These are phyloP conservation scores for Pichia cactophila DNA, from an alignment of 1,139 yeast genomes.

Conservation along the genomic window DNA sequence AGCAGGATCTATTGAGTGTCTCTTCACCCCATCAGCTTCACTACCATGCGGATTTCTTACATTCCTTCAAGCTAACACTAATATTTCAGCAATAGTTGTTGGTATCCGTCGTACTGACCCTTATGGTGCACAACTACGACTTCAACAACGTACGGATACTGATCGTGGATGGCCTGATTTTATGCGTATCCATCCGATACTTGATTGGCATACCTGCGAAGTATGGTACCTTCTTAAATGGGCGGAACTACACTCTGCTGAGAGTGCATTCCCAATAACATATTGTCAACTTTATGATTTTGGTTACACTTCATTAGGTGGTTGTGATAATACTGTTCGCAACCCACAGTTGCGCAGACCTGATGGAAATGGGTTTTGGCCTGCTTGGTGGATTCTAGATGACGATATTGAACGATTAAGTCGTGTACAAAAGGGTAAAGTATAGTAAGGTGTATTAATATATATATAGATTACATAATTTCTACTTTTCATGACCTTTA, in stretches of 20 bases:
- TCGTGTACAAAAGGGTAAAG: conserved; percentile 26
- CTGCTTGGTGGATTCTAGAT: conserved; percentile 59
- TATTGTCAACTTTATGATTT: conserved; percentile 67
- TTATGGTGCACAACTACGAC: conserved; percentile 46
- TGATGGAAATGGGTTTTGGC: conserved; percentile 35
- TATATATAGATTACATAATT: neutral
- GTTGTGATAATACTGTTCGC: conserved; percentile 52
- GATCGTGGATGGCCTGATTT: conserved; percentile 88
- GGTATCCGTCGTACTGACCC: conserved; percentile 84
- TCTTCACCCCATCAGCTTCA: conserved; percentile 33
- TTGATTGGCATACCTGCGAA: conserved; percentile 73
- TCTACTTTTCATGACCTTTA: conserved; percentile 46
- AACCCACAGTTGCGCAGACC: conserved; percentile 49
- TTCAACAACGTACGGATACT: conserved; percentile 69
- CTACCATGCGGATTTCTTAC: conserved; percentile 59
- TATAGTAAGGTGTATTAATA: conserved; percentile 1
- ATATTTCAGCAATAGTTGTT: conserved; percentile 59
- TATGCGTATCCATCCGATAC: conserved; percentile 69
- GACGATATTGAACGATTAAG: conserved; percentile 54
- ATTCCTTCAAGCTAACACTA: conserved; percentile 43
- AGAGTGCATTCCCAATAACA: conserved; percentile 34
- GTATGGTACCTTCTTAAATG: conserved; percentile 63
- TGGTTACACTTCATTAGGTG: conserved; percentile 83
- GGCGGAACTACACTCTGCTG: conserved; percentile 15
- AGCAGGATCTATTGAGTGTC: conserved; percentile 4